Percentiles rank a stretch among this genome's conserved stretches.
Conservation (phyloP, 2,329 filamentous ascomycete species). For the Ophidiomyces ophidiicola region DNA sequence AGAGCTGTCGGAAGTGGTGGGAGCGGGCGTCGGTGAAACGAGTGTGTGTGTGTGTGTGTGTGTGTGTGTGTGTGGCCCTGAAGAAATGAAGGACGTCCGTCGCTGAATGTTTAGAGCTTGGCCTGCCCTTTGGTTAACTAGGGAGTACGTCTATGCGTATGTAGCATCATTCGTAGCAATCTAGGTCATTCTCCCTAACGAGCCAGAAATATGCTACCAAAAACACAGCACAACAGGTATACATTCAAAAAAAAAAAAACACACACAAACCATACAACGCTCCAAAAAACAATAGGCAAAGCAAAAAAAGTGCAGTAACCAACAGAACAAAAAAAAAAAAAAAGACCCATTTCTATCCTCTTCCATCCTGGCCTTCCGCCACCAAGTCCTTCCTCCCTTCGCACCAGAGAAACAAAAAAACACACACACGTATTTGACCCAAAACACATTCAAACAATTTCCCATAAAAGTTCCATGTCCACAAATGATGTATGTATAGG, state of each 20-base stretch:
- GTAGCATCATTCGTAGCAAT: too few relatives aligned
- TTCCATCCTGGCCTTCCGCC: not conserved
- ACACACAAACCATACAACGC: too few relatives aligned
- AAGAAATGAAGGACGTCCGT: too few relatives aligned
- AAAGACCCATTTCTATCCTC: constrained; percentile 1
- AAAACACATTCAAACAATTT: not conserved
- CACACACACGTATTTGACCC: not conserved
- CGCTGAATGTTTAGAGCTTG: too few relatives aligned
- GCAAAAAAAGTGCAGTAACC: constrained; percentile 5
- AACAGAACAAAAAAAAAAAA: not conserved
- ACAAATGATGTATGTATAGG: too few relatives aligned
- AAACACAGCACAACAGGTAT: constrained; percentile 1
- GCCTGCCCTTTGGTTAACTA: too few relatives aligned
- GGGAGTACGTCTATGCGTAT: too few relatives aligned
- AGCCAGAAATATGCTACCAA: not conserved
- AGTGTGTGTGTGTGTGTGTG: too few relatives aligned
- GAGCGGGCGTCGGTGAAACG: too few relatives aligned
- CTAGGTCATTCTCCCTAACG: not conserved
- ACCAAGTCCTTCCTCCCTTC: not conserved
- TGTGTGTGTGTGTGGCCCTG: too few relatives aligned
- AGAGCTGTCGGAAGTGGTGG: too few relatives aligned
- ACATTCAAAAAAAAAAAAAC: constrained; percentile 12
- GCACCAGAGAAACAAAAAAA: constrained; percentile 1
- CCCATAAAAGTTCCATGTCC: not conserved
- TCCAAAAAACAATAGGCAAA: constrained; percentile 7